Evolutionary conservation across 768 basidiomycete genomes (phyloP).

Genomic region (Termitomyces sp.): DNA sequence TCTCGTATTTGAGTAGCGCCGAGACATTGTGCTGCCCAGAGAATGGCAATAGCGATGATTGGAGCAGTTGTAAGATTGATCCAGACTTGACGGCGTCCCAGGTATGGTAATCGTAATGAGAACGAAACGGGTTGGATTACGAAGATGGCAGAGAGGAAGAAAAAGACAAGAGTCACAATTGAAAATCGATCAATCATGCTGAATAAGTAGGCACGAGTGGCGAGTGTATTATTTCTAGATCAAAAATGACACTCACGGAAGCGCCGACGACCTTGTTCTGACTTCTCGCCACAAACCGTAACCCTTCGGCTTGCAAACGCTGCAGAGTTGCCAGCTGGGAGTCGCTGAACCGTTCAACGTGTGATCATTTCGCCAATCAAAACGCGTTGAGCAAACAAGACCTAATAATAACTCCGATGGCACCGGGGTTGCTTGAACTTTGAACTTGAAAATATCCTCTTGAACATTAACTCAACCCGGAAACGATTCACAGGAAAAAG

Average conservation of each 20-base stretch:
- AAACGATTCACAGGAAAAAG: too few relatives aligned
- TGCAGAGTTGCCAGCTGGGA: too few relatives aligned
- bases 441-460: too few relatives aligned
- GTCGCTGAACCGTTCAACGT: too few relatives aligned
- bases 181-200: constrained; percentile 40
- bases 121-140: constrained; percentile 43
- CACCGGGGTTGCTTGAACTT: too few relatives aligned
- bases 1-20: constrained; percentile 51
- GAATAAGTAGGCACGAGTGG: background rate
- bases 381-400: too few relatives aligned
- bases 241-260: background rate
- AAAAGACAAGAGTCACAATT: constrained; percentile 46
- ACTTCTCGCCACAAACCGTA: background rate
- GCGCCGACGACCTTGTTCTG: background rate
- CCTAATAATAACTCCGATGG: too few relatives aligned
- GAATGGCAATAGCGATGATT: constrained; percentile 44
- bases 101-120: constrained; percentile 26
- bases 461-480: too few relatives aligned
- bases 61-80: constrained; percentile 44
- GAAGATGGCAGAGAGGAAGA: constrained; percentile 46
- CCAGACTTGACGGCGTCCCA: constrained; percentile 23
- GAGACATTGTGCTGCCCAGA: constrained; percentile 51
- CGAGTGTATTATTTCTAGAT: background rate
- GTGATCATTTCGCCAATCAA: too few relatives aligned
- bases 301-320: too few relatives aligned